These are phyloP conservation scores for Cystobasidium ongulense DNA, from an alignment of 768 basidiomycete species.

Conservation along the genomic window DNA sequence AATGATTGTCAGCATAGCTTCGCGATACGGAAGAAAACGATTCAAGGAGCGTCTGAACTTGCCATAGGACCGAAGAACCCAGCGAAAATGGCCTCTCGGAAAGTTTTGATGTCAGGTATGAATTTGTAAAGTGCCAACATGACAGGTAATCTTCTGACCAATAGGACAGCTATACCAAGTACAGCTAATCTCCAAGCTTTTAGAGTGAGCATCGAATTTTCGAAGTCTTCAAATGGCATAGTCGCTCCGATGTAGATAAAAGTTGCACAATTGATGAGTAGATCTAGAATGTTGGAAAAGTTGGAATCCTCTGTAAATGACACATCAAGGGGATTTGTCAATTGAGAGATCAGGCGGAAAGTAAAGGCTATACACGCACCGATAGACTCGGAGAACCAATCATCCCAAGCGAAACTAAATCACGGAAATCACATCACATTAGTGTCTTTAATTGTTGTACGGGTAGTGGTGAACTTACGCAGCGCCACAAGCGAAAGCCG, in stretches of 20 bases:
- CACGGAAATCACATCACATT: background rate
- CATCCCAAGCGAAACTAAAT: slow-evolving; percentile 37
- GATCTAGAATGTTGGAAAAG: slow-evolving; percentile 91
- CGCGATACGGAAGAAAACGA: background rate
- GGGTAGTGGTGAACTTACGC: slow-evolving; percentile 97
- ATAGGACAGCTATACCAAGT: slow-evolving; percentile 69
- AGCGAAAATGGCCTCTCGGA: slow-evolving; percentile 83
- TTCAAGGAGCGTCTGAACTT: slow-evolving; percentile 61
- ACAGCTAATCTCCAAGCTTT: slow-evolving; percentile 76
- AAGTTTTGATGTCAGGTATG: slow-evolving; percentile 93
- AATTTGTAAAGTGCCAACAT: slow-evolving; percentile 78
- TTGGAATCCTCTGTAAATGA: slow-evolving; percentile 62
- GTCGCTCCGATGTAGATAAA: slow-evolving; percentile 96
- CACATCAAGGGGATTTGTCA: slow-evolving; percentile 43
- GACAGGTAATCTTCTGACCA: slow-evolving; percentile 72
- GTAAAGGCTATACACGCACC: slow-evolving; percentile 86
- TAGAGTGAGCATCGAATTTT: slow-evolving; percentile 58
- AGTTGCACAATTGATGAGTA: slow-evolving; percentile 88
- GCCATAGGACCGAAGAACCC: slow-evolving; percentile 92
- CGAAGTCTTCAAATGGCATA: slow-evolving; percentile 84
- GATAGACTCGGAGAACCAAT: slow-evolving; percentile 43
- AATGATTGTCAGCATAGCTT: background rate
- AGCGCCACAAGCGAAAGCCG: slow-evolving; percentile 87
- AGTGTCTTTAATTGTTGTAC: slow-evolving; percentile 52
- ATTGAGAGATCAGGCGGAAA: slow-evolving; percentile 53